Evolutionary conservation across 1,284 basidiomycete genomes (phyloP).

Genomic region (Pseudozyma hubeiensis): DNA sequence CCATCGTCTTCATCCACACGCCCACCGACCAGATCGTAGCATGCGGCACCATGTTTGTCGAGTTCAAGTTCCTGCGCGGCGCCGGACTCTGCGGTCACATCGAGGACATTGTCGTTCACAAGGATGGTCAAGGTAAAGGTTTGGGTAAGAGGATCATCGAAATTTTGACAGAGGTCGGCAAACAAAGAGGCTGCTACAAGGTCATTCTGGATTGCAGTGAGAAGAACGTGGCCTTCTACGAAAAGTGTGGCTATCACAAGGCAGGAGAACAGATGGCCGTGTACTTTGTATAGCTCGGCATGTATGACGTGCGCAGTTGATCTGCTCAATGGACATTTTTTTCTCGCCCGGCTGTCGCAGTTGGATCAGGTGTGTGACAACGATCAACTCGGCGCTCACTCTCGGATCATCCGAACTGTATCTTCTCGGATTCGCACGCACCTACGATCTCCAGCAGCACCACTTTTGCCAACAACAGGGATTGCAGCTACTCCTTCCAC

Average conservation of each 20-base stretch:
- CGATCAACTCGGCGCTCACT: no score
- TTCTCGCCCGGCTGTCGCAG: background rate
- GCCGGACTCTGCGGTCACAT: conserved; percentile 90
- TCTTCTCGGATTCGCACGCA: no score
- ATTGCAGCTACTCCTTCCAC: conserved; percentile 30
- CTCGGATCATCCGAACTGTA: no score
- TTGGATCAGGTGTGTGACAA: no score
- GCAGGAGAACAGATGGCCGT: conserved; percentile 67
- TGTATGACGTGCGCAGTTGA: background rate
- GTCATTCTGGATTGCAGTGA: conserved; percentile 95
- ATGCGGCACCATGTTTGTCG: conserved; percentile 85
- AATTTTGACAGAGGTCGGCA: conserved; percentile 81
- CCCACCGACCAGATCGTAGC: conserved; percentile 83
- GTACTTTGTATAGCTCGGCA: conserved; percentile 30
- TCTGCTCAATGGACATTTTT: conserved; percentile 19
- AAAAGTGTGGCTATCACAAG: conserved; percentile 82
- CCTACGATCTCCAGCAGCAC: no score
- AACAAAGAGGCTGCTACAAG: conserved; percentile 85
- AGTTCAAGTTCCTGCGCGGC: conserved; percentile 89
- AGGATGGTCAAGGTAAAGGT: conserved; percentile 86
- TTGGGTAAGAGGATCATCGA: conserved; percentile 88
- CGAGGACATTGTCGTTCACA: conserved; percentile 95
- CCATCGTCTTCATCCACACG: conserved; percentile 84
- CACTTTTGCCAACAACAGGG: no score
- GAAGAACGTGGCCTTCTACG: conserved; percentile 92